Percentiles rank a stretch among this genome's conserved stretches.
Conservation (phyloP, 73 alveolate genomes). For the Tetrahymena elliotti region DNA sequence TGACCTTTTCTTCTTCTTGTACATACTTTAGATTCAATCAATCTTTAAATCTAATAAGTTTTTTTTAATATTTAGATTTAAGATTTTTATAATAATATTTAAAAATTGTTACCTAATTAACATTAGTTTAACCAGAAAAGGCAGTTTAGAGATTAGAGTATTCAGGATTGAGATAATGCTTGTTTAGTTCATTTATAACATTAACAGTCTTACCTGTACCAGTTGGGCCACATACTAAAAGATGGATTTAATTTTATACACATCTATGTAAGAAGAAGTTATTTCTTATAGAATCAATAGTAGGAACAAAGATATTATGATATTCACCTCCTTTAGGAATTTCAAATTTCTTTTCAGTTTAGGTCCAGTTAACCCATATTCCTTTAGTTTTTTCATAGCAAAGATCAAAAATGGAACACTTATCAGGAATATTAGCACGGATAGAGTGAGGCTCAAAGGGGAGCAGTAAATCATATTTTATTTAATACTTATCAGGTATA, state of each 20-base stretch:
- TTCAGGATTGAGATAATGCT: slow-evolving; percentile 81
- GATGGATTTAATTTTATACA: slow-evolving; percentile 79
- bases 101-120: slow-evolving; percentile 80
- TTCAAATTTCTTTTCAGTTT: slow-evolving; percentile 59
- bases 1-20: slow-evolving; percentile 84
- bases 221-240: slow-evolving; percentile 97
- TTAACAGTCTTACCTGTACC: slow-evolving; percentile 99
- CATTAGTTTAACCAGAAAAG: slow-evolving; percentile 98
- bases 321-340: slow-evolving; percentile 83
- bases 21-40: slow-evolving; percentile 34
- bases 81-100: too few species aligned
- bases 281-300: slow-evolving; percentile 95
- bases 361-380: slow-evolving; percentile 60
- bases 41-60: not conserved
- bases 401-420: slow-evolving; percentile 56
- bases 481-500: not conserved
- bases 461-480: not conserved
- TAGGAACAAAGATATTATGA: slow-evolving; percentile 93
- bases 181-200: slow-evolving; percentile 69
- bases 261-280: slow-evolving; percentile 82
- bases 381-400: slow-evolving; percentile 61
- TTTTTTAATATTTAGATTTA: too few species aligned
- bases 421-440: slow-evolving; percentile 28
- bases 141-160: slow-evolving; percentile 75
- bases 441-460: slow-evolving; percentile 11